phyloP scores from a whole-genome alignment of 2,329 filamentous ascomycete genomes.

The Elsinoe batatas region DNA sequence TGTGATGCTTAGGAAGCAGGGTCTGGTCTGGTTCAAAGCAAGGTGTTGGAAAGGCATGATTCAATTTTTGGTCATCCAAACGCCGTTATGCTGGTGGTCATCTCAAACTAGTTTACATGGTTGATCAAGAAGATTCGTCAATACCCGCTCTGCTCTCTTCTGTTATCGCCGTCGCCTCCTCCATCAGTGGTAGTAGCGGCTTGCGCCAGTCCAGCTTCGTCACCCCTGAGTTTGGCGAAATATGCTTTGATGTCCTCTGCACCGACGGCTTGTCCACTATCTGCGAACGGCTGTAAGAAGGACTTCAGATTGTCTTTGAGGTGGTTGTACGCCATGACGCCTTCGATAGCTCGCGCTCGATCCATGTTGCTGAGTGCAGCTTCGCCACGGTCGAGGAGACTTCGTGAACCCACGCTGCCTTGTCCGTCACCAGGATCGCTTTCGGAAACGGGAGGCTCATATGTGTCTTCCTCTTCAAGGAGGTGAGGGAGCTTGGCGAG shows the following conservation, averaged over 20 bases:
- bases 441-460: conserved; percentile 76
- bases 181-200: conserved; percentile 46
- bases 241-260: conserved; percentile 95
- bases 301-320: conserved; percentile 92
- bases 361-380: conserved; percentile 86
- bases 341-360: conserved; percentile 81
- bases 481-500: conserved; percentile 67
- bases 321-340: conserved; percentile 96
- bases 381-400: conserved; percentile 82
- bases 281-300: conserved; percentile 88
- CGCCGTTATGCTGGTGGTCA: not conserved
- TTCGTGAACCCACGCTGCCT: conserved; percentile 59
- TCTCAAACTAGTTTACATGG: not conserved
- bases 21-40: not conserved
- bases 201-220: conserved; percentile 62
- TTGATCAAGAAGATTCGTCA: not conserved
- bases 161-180: conserved; percentile 26
- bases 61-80: not conserved
- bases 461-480: conserved; percentile 86
- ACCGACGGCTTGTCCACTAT: conserved; percentile 76
- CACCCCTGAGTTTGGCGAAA: conserved; percentile 87
- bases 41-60: not conserved
- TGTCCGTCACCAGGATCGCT: conserved; percentile 44
- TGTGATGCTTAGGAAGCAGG: not conserved
- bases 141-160: conserved; percentile 21